Percentiles rank a stretch among this genome's conserved stretches.
Evolutionary conservation across 768 basidiomycete genomes (phyloP).

Genomic region (Auricularia heimuer): DNA sequence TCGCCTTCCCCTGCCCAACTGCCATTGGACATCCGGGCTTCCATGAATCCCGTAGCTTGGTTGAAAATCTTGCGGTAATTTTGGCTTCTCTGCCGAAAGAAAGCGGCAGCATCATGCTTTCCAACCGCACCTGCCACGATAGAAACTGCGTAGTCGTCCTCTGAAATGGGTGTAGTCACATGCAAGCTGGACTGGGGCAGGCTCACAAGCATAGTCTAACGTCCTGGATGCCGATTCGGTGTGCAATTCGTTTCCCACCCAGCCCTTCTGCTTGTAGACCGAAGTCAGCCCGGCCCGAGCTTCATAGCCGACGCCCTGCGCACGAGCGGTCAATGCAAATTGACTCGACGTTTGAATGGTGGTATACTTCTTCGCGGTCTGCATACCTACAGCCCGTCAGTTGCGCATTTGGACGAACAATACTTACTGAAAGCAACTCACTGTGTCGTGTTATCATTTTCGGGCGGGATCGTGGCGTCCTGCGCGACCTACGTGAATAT

Average conservation of each 20-base stretch:
- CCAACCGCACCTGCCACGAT: constrained; percentile 47
- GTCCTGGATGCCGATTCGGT: constrained; percentile 74
- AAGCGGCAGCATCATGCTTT: constrained; percentile 38
- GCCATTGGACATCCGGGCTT: constrained; percentile 60
- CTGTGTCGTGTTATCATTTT: constrained; percentile 42
- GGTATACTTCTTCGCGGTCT: constrained; percentile 57
- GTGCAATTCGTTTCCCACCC: constrained; percentile 71
- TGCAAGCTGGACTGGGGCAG: background rate
- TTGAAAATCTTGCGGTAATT: constrained; percentile 63
- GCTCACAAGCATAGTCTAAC: constrained; percentile 66
- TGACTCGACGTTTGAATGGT: too few species aligned
- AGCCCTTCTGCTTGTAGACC: constrained; percentile 57
- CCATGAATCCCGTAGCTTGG: constrained; percentile 65
- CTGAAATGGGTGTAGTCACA: constrained; percentile 24
- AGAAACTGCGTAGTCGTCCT: constrained; percentile 69
- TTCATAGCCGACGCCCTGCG: constrained; percentile 65
- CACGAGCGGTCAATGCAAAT: constrained; percentile 6
- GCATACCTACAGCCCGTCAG: constrained; percentile 36
- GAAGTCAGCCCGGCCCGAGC: constrained; percentile 68
- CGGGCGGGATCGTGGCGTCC: constrained; percentile 29
- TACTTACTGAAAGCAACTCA: constrained; percentile 21
- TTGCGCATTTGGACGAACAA: background rate
- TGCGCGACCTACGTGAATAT: constrained; percentile 5
- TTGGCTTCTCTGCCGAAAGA: constrained; percentile 46
- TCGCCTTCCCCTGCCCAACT: constrained; percentile 56